phyloP scores from a whole-genome alignment of 1,284 basidiomycete species.

The Ceraceosorus guamensis region DNA sequence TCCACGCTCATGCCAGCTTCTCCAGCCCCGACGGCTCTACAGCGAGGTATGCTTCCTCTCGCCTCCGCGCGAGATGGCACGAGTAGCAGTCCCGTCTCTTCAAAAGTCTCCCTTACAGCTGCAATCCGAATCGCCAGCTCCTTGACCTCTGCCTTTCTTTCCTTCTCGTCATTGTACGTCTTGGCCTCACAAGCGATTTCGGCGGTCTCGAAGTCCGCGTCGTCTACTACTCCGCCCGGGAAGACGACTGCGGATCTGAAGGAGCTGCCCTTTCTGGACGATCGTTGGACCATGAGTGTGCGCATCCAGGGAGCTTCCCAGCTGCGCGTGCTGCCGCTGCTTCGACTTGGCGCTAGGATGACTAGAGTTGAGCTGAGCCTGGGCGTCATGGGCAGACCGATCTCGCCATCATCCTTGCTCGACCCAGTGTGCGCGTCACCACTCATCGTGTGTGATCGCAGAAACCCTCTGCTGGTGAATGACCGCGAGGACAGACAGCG shows the following conservation, averaged over 20 bases:
- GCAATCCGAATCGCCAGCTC: conserved; percentile 30
- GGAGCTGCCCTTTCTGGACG: conserved; percentile 28
- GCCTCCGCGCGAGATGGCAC: conserved; percentile 17
- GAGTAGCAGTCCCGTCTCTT: conserved; percentile 37
- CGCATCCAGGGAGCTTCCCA: conserved; percentile 12
- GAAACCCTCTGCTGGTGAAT: too few relatives aligned
- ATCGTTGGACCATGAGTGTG: conserved; percentile 37
- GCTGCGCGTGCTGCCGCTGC: background rate
- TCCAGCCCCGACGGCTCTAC: conserved; percentile 29
- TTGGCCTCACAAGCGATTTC: conserved; percentile 9
- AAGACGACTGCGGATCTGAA: conserved; percentile 43
- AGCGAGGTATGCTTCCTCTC: conserved; percentile 13
- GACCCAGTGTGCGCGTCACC: too few relatives aligned
- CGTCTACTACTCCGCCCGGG: conserved; percentile 36
- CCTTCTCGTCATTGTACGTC: conserved; percentile 4
- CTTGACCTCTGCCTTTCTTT: conserved; percentile 11
- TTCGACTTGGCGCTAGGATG: conserved; percentile 26
- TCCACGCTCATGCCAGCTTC: conserved; percentile 28
- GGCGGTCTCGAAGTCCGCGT: conserved; percentile 13
- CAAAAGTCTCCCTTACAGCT: conserved; percentile 38
- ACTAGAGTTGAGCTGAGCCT: conserved; percentile 36
- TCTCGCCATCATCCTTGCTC: conserved; percentile 1
- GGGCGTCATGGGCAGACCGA: conserved; percentile 37
- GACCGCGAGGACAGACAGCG: too few relatives aligned
- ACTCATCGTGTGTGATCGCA: too few relatives aligned